These are phyloP conservation scores for Fraxinus velutina DNA, from an alignment of 305 asterid genomes.

Conservation along the genomic window DNA sequence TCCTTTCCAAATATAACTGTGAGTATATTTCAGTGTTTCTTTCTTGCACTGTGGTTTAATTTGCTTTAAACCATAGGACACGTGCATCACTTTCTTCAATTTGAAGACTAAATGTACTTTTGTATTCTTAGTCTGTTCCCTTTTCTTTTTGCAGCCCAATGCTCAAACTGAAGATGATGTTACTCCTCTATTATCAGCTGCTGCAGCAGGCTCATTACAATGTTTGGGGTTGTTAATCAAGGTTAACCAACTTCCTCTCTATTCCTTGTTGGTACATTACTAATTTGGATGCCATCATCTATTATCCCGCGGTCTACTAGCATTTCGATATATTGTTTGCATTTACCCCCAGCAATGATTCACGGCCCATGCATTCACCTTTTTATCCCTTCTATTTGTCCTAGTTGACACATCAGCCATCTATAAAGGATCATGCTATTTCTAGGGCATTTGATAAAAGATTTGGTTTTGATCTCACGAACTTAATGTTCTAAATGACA, in stretches of 20 bases:
- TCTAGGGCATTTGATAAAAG: not conserved
- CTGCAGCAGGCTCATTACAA: constrained; percentile 85
- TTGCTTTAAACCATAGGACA: not conserved
- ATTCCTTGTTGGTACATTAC: not conserved
- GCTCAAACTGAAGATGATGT: constrained; percentile 74
- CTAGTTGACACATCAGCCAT: not conserved
- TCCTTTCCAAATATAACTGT: not conserved
- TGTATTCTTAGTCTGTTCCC: constrained; percentile 8
- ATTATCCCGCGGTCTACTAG: not conserved
- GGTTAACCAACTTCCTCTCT: constrained; percentile 36
- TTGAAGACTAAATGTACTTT: constrained; percentile 3
- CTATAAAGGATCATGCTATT: not conserved
- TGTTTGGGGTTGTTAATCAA: constrained; percentile 68
- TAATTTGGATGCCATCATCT: not conserved
- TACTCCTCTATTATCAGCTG: constrained; percentile 80
- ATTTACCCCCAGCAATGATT: not conserved
- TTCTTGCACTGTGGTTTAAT: constrained; percentile 10
- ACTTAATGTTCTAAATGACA: not conserved
- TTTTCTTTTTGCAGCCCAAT: constrained; percentile 67
- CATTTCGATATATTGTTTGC: not conserved
- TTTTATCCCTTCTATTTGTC: not conserved
- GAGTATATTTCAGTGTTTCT: not conserved
- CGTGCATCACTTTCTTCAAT: constrained; percentile 11
- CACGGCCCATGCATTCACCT: not conserved
- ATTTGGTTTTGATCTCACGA: not conserved